Evolutionary conservation across 768 basidiomycete species (phyloP).

Genomic region (Leccinum variicolor): DNA sequence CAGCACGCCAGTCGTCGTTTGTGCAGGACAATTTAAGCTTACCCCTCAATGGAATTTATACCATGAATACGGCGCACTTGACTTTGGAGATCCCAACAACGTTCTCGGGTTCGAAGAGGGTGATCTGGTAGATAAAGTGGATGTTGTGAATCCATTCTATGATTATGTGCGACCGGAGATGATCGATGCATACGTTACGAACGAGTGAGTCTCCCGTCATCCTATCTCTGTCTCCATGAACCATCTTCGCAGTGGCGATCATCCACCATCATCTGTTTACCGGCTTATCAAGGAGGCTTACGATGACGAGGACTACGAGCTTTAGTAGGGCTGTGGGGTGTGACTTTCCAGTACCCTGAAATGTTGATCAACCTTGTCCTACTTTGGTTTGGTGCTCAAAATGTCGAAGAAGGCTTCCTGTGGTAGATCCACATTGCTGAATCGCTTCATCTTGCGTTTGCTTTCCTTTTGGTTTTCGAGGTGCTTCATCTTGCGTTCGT

Average conservation of each 20-base stretch:
- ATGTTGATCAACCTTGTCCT: constrained; percentile 2
- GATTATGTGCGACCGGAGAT: constrained; percentile 94
- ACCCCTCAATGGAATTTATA: constrained; percentile 89
- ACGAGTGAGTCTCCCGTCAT: constrained; percentile 68
- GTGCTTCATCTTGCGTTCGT: constrained; percentile 90
- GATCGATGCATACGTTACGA: constrained; percentile 92
- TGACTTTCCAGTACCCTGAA: background rate
- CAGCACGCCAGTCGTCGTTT: constrained; percentile 89
- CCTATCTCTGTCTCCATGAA: constrained; percentile 4
- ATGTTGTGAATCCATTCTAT: constrained; percentile 94
- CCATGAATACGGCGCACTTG: constrained; percentile 80
- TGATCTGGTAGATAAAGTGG: constrained; percentile 78
- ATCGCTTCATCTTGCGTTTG: constrained; percentile 83
- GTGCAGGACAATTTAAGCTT: constrained; percentile 94
- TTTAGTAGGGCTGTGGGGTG: constrained; percentile 30
- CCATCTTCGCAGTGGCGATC: constrained; percentile 69
- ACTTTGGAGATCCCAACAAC: constrained; percentile 69
- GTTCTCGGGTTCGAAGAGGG: constrained; percentile 76
- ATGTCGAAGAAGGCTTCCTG: constrained; percentile 96
- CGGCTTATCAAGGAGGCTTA: constrained; percentile 91
- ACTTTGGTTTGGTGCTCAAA: constrained; percentile 54
- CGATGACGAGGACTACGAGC: constrained; percentile 89
- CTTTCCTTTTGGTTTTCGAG: constrained; percentile 90
- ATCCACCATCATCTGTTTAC: constrained; percentile 93
- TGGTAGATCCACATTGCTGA: constrained; percentile 86